phyloP scores from a whole-genome alignment of 2,329 filamentous ascomycete genomes.

The Onygena corvina region DNA sequence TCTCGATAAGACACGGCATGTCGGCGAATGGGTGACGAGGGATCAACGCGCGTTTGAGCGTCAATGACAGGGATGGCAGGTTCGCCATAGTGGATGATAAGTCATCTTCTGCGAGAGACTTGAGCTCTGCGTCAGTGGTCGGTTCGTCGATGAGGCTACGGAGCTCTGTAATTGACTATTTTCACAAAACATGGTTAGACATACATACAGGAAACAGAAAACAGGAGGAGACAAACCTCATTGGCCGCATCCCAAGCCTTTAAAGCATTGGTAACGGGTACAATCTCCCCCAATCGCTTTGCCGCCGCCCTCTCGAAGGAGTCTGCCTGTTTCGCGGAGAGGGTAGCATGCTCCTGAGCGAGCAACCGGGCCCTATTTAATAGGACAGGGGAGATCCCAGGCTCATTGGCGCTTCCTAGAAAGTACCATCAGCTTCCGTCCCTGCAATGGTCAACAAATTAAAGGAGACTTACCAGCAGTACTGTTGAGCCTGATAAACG shows the following conservation, averaged over 20 bases:
- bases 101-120: slow-evolving; percentile 53
- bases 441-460: not conserved
- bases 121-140: slow-evolving; percentile 47
- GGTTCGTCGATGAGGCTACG: slow-evolving; percentile 61
- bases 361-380: slow-evolving; percentile 45
- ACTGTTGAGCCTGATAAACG: slow-evolving; percentile 23
- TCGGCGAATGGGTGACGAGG: slow-evolving; percentile 82
- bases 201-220: not conserved
- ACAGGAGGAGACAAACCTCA: slow-evolving; percentile 32
- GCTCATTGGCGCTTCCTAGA: not conserved
- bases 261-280: slow-evolving; percentile 41
- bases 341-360: slow-evolving; percentile 43
- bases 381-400: slow-evolving; percentile 41
- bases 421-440: not conserved
- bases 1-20: slow-evolving; percentile 80
- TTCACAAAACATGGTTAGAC: slow-evolving; percentile 10
- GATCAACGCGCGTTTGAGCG: slow-evolving; percentile 64
- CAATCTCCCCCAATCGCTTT: slow-evolving; percentile 47
- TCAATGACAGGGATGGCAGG: slow-evolving; percentile 51
- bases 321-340: slow-evolving; percentile 41
- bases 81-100: slow-evolving; percentile 52
- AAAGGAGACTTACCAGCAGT: not conserved
- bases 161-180: slow-evolving; percentile 53
- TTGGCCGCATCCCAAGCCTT: slow-evolving; percentile 47
- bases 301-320: slow-evolving; percentile 46